Evolutionary conservation across 2,329 filamentous ascomycete species (phyloP).

Genomic region (Colletotrichum paranaense): DNA sequence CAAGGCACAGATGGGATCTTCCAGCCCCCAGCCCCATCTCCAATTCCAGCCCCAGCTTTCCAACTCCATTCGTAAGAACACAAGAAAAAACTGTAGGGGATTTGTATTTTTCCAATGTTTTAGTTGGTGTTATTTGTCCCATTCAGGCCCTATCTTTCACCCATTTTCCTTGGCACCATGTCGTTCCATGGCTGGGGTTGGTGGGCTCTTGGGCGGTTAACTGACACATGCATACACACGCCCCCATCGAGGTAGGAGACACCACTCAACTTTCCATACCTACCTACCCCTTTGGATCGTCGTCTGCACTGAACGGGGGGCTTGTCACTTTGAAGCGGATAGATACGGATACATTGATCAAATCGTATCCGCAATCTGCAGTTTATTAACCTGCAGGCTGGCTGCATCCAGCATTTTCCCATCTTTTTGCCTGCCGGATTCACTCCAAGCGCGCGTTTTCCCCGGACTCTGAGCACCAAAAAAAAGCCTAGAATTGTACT

Average conservation of each 20-base stretch:
- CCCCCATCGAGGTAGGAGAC: neutral
- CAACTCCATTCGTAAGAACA: no score
- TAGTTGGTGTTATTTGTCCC: neutral
- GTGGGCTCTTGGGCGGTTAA: neutral
- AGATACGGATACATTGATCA: neutral
- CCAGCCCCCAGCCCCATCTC: no score
- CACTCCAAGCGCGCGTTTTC: neutral
- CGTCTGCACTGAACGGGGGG: neutral
- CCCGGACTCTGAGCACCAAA: neutral
- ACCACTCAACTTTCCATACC: no score
- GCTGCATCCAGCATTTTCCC: neutral
- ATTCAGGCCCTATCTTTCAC: neutral
- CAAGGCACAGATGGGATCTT: no score
- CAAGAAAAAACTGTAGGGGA: no score
- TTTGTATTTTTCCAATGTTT: neutral
- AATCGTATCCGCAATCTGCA: neutral
- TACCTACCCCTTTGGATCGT: neutral
- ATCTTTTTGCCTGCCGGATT: neutral
- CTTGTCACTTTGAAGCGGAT: neutral
- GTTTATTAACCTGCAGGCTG: neutral
- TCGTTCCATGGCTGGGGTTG: conserved; percentile 3
- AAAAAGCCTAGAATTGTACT: neutral
- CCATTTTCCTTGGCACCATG: neutral
- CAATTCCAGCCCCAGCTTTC: no score
- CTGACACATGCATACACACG: neutral